Conservation (phyloP, 768 basidiomycete species). For the Xerocomellus chrysenteron region DNA sequence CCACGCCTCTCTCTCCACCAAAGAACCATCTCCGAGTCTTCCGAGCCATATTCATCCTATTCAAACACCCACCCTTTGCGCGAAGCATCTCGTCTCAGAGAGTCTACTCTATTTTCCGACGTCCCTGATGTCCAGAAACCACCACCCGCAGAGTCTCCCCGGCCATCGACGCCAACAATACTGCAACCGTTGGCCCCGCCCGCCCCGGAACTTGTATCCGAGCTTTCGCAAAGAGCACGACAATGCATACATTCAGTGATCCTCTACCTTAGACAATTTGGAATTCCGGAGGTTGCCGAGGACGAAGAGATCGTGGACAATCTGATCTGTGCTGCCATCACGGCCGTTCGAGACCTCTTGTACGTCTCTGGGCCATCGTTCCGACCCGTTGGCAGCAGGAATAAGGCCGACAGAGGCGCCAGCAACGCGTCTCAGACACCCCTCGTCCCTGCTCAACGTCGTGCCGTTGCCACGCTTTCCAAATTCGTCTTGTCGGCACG, state of each 20-base stretch:
- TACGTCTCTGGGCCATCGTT: slow-evolving; percentile 60
- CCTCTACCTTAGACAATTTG: slow-evolving; percentile 53
- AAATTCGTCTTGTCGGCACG: slow-evolving; percentile 85
- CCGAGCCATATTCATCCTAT: background rate
- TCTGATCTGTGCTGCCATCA: slow-evolving; percentile 57
- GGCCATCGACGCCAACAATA: slow-evolving; percentile 21
- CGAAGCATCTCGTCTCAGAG: slow-evolving; percentile 7
- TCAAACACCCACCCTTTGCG: background rate
- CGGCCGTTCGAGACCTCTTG: slow-evolving; percentile 67
- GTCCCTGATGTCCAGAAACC: slow-evolving; percentile 5
- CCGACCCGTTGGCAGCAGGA: slow-evolving; percentile 51
- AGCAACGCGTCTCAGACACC: slow-evolving; percentile 49
- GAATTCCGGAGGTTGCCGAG: slow-evolving; percentile 44
- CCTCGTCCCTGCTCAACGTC: slow-evolving; percentile 74
- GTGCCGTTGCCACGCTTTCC: slow-evolving; percentile 83
- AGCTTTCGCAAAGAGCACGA: slow-evolving; percentile 57
- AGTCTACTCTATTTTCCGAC: background rate
- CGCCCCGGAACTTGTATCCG: slow-evolving; percentile 54
- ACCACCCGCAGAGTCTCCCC: background rate
- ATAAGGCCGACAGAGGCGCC: slow-evolving; percentile 24
- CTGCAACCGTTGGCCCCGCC: slow-evolving; percentile 53
- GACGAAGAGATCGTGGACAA: slow-evolving; percentile 60
- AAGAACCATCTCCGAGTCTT: background rate
- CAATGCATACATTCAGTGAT: slow-evolving; percentile 60
- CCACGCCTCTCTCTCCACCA: background rate